Percentiles rank a stretch among this genome's conserved stretches.
Conservation (phyloP, 495 filamentous ascomycete species). For the Aspergillus indologenus region DNA sequence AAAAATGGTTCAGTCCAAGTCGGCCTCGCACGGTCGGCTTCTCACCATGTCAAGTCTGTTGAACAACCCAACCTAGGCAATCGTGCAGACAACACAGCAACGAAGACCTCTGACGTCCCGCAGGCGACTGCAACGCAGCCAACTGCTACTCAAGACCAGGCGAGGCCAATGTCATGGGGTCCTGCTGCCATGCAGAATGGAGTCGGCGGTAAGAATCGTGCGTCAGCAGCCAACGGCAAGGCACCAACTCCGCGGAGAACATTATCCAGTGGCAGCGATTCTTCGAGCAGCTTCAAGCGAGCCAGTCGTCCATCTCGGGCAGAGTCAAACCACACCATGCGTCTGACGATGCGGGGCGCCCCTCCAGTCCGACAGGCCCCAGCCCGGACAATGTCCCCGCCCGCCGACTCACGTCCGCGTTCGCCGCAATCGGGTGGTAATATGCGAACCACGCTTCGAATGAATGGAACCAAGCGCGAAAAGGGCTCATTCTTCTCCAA, state of each 20-base stretch:
- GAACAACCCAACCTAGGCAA: constrained; percentile 24
- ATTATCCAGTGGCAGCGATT: constrained; percentile 55
- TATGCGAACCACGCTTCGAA: constrained; percentile 52
- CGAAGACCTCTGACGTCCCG: constrained; percentile 7
- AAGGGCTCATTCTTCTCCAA: constrained; percentile 48
- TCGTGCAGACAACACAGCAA: background rate
- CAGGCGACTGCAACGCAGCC: background rate
- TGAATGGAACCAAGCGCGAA: constrained; percentile 28
- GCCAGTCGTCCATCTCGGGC: constrained; percentile 34
- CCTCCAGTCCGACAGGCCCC: constrained; percentile 22
- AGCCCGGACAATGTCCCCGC: constrained; percentile 26
- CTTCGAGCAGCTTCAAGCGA: constrained; percentile 61
- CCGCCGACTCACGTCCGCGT: constrained; percentile 29
- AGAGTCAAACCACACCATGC: constrained; percentile 48
- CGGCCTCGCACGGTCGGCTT: constrained; percentile 8
- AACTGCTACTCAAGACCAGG: constrained; percentile 9
- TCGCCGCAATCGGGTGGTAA: constrained; percentile 35
- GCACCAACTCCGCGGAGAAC: constrained; percentile 26
- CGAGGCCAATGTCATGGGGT: constrained; percentile 29
- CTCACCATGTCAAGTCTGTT: constrained; percentile 15
- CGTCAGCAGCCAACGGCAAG: constrained; percentile 6
- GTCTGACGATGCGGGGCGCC: constrained; percentile 50
- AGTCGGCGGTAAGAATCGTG: constrained; percentile 1
- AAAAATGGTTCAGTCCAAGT: background rate
- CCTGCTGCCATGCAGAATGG: constrained; percentile 20